Evolutionary conservation across 2,329 filamentous ascomycete genomes (phyloP), one percentile per base, ranked within the genome.

Genomic region (Alternaria angustiovoidea): DNA sequence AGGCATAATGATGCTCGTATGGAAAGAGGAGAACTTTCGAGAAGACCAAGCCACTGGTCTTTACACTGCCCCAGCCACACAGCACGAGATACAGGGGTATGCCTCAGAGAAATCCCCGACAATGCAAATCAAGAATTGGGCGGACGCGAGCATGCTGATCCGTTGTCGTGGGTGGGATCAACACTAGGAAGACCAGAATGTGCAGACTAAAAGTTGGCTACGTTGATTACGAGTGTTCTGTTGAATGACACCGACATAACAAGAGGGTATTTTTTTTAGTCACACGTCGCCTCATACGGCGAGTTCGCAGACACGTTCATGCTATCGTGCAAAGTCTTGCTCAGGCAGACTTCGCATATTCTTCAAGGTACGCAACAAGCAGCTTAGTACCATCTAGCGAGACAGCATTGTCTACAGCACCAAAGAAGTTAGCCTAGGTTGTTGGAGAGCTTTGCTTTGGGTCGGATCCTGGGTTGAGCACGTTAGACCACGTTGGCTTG

Each of bases 321-420:
- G 55, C 54, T 59, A 38, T 66, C 46, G 66, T 70, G 59, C 62
- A 44, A 55, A 59, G 51, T 38, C 47, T 36, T 32, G 26, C 57
- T 68, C 65, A 76, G 44, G 69, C 56, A 28, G 72, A 71, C 51
- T 75, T 71, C 34, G 86, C 86, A 78, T 84, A 89, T 22, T 87
- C 85, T 54, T 86, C 80, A 53, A 93, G 84, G 64, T 91, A 92
- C 28, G 80, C 78, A 47, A 86, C 88, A 46, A 94, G 82, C 78
- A 90, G 90, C 79, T 91, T 82, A 0, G 88, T 89, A 0, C 87
- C 89, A 41, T 87, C 85, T 0, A 90, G 74, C 0, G 90, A 79
- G 42, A 97, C 89, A 2, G 92, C 91, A 80, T 97, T 97, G 81
- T 97, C 80, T 81, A 64, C 59, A 24, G 53, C 20, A 62, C 68